Conservation (phyloP, 768 basidiomycete species). For the Rhodotorula diobovata region DNA sequence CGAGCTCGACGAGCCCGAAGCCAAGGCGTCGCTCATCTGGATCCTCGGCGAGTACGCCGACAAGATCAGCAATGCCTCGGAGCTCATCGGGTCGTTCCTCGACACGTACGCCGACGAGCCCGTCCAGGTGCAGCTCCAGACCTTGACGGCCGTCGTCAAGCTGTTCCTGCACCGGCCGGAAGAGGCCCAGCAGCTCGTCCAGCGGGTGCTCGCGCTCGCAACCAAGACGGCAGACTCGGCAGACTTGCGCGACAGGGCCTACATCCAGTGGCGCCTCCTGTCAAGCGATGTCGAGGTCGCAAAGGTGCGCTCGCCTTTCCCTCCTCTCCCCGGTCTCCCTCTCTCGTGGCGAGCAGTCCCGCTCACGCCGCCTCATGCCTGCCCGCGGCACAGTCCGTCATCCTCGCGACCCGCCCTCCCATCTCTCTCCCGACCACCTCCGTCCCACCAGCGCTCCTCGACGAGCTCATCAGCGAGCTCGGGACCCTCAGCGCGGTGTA, state of each 20-base stretch:
- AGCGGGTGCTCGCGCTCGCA: slow-evolving; percentile 83
- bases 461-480: slow-evolving; percentile 86
- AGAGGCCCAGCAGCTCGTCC: slow-evolving; percentile 82
- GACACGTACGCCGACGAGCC: slow-evolving; percentile 84
- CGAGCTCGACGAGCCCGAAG: slow-evolving; percentile 95
- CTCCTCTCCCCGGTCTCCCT: not conserved
- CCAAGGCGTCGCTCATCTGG: slow-evolving; percentile 97
- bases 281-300: slow-evolving; percentile 93
- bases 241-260: slow-evolving; percentile 92
- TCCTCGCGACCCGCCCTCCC: slow-evolving; percentile 84
- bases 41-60: slow-evolving; percentile 98
- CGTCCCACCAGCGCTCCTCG: slow-evolving; percentile 76
- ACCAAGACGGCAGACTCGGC: slow-evolving; percentile 97
- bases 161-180: slow-evolving; percentile 94
- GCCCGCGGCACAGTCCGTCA: slow-evolving; percentile 72
- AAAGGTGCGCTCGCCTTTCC: slow-evolving; percentile 57
- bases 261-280: slow-evolving; percentile 93
- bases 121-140: slow-evolving; percentile 53
- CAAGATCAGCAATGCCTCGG: slow-evolving; percentile 95
- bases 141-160: slow-evolving; percentile 90
- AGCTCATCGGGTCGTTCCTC: slow-evolving; percentile 81
- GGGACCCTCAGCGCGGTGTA: slow-evolving; percentile 89
- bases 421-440: slow-evolving; percentile 89
- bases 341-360: not conserved
- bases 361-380: not conserved